A percentile compares a stretch with the other conserved stretches of the same genome.
These are phyloP conservation scores for Eutrema salsugineum DNA, from an alignment of 441 rosid genomes.

Conservation along the genomic window DNA sequence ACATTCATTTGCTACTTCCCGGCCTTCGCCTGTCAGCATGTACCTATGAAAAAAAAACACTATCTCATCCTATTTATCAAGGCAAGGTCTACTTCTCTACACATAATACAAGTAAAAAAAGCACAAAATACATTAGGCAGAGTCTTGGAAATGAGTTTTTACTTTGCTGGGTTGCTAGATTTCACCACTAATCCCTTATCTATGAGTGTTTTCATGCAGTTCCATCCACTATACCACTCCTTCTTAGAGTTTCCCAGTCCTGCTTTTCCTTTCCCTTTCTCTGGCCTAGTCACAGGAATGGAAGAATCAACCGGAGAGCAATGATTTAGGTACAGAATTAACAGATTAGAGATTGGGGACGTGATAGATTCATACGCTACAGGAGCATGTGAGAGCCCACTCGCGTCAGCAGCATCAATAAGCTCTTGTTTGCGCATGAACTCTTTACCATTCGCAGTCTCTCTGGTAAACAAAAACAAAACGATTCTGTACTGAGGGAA, in stretches of 20 bases:
- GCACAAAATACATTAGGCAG: neutral
- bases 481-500: neutral
- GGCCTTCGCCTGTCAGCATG: slow-evolving; percentile 86
- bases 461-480: slow-evolving; percentile 40
- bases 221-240: slow-evolving; percentile 96
- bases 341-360: neutral
- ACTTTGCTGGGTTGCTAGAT: slow-evolving; percentile 98
- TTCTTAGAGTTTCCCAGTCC: slow-evolving; percentile 69
- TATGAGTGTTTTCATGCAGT: slow-evolving; percentile 82
- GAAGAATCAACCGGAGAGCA: slow-evolving; percentile 12
- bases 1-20: slow-evolving; percentile 72
- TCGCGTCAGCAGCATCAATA: slow-evolving; percentile 89
- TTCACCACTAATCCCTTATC: slow-evolving; percentile 82
- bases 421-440: slow-evolving; percentile 86
- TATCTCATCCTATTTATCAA: neutral
- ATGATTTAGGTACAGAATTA: neutral
- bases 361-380: slow-evolving; percentile 46
- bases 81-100: neutral
- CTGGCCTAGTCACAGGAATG: slow-evolving; percentile 50
- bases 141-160: slow-evolving; percentile 6
- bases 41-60: slow-evolving; percentile 41
- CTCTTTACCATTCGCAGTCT: slow-evolving; percentile 54
- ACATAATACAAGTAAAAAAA: neutral
- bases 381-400: slow-evolving; percentile 81
- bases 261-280: slow-evolving; percentile 73